Base-by-base conservation (phyloP, 441 rosid genomes). In the Euphorbia celastroides region DNA sequence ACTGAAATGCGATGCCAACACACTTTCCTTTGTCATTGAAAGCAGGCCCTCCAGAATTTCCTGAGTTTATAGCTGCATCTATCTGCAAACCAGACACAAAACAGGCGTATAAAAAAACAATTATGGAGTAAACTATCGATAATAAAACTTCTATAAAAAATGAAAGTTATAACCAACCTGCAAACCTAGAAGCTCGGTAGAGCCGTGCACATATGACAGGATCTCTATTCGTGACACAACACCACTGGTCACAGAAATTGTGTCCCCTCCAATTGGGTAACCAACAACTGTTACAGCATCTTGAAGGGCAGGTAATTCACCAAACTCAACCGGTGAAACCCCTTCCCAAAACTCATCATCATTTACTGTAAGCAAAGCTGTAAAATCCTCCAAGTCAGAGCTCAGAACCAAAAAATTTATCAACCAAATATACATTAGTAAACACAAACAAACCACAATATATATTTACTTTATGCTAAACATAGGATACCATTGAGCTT, bases 211-310 rank as follows among this genome's bases (percentile, higher is more conserved):
- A 78, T 90, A 91, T 71, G 97, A 91, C 27, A 89, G 68, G 34
- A 91, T 83, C 88, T 85, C 99, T 60, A 93, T 85, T 3, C 97
- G 86, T 0, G 97, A 93, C 16, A 93, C 97, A 75, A 93, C 99
- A 41, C 99, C 97, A 62, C 97, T 93, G 0, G 99, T 91, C 36
- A 93, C 97, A 63, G 96, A 93, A 72, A 93, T 87, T 5, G 97
- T 89, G 68, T 93, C 99, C 23, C 99, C 96, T 48, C 99, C 99
- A 70, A 93, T 82, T 3, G 99, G 97, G 57, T 93, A 93, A 61
- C 99, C 99, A 10, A 88, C 99, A 67, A 91, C 97, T 66, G 97
- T 89, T 11, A 93, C 99, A 62, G 95, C 99, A 81, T 93, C 96
- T 76, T 91, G 99, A 78, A 90, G 90, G 10, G 96, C 88, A 48